Conservation (phyloP, 177 flowering plant genomes). For the Vitis hybrid region DNA sequence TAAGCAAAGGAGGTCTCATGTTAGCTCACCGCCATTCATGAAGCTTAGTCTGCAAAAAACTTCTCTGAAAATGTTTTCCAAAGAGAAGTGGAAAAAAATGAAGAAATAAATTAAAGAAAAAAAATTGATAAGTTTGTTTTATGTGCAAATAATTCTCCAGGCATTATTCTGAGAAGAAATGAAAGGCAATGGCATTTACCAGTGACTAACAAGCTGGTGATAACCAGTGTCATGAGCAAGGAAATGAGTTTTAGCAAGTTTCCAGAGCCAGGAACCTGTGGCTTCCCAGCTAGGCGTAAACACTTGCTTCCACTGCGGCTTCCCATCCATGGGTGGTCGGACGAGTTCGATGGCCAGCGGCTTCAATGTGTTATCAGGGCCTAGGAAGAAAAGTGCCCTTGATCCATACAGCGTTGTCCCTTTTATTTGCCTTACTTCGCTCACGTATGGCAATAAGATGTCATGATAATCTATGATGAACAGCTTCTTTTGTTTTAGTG, state of each 20-base stretch:
- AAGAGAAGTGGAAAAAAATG: too few species aligned
- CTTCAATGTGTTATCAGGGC: slow-evolving; percentile 22
- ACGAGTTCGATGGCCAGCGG: slow-evolving; percentile 56
- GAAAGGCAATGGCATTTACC: slow-evolving; percentile 24
- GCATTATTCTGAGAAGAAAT: too few species aligned
- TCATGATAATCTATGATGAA: slow-evolving; percentile 56
- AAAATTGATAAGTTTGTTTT: too few species aligned
- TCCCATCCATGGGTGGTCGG: slow-evolving; percentile 28
- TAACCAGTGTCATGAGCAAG: slow-evolving; percentile 41
- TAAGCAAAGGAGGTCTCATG: too few species aligned
- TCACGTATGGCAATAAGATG: slow-evolving; percentile 34
- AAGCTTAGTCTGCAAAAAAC: too few species aligned
- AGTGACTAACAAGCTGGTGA: slow-evolving; percentile 53
- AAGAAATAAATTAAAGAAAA: too few species aligned
- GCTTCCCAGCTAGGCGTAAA: slow-evolving; percentile 25
- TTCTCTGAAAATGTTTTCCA: too few species aligned
- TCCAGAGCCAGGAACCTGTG: slow-evolving; percentile 42
- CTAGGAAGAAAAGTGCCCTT: slow-evolving; percentile 47
- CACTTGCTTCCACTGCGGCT: slow-evolving; percentile 34
- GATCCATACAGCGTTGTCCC: slow-evolving; percentile 46
- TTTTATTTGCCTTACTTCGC: slow-evolving; percentile 30
- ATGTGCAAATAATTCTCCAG: too few species aligned
- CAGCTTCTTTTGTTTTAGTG: slow-evolving; percentile 23
- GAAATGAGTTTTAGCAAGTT: slow-evolving; percentile 51
- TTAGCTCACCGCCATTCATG: too few species aligned